Percentiles rank a stretch among this genome's conserved stretches.
phyloP scores from a whole-genome alignment of 352 stramenopile genomes.

The Globisporangium nodosum region DNA sequence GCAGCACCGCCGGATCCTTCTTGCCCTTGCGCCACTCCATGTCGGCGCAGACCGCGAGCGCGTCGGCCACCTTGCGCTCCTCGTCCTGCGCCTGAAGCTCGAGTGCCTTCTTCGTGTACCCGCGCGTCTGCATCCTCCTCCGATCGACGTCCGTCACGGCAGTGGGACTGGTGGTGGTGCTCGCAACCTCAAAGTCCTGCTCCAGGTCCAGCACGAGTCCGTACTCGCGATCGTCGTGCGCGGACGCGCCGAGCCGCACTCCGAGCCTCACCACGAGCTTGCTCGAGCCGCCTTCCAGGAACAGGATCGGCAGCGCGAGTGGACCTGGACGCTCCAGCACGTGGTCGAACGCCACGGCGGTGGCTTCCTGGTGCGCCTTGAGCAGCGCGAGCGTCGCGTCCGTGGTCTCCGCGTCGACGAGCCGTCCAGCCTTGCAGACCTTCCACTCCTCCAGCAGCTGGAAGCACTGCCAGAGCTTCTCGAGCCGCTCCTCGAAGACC shows the following conservation, averaged over 20 bases:
- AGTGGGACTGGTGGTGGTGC: neutral
- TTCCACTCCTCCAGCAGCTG: constrained; percentile 75
- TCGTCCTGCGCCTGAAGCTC: constrained; percentile 16
- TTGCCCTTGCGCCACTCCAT: constrained; percentile 35
- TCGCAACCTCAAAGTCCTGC: constrained; percentile 28
- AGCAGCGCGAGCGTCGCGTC: constrained; percentile 42
- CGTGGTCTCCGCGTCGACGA: constrained; percentile 56
- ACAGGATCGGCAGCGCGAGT: constrained; percentile 51
- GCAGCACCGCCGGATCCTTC: constrained; percentile 22
- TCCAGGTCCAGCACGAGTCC: constrained; percentile 56
- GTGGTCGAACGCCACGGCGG: constrained; percentile 37
- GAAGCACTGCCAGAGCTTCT: constrained; percentile 70
- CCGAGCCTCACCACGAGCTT: constrained; percentile 51
- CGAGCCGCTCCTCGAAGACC: constrained; percentile 40
- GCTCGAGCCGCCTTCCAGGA: constrained; percentile 20
- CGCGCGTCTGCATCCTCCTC: constrained; percentile 24
- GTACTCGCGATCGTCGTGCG: constrained; percentile 57
- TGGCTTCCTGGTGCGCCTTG: constrained; percentile 45
- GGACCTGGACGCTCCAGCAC: constrained; percentile 35
- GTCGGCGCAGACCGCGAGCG: constrained; percentile 22
- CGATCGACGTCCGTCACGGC: constrained; percentile 9
- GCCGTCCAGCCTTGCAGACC: constrained; percentile 54
- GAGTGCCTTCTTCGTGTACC: constrained; percentile 34
- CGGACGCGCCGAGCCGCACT: constrained; percentile 31
- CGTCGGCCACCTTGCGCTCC: constrained; percentile 11